Percentiles rank a stretch among this genome's conserved stretches.
phyloP scores from a whole-genome alignment of 352 stramenopile genomes.

The Phytophthora macrochlamydospora region DNA sequence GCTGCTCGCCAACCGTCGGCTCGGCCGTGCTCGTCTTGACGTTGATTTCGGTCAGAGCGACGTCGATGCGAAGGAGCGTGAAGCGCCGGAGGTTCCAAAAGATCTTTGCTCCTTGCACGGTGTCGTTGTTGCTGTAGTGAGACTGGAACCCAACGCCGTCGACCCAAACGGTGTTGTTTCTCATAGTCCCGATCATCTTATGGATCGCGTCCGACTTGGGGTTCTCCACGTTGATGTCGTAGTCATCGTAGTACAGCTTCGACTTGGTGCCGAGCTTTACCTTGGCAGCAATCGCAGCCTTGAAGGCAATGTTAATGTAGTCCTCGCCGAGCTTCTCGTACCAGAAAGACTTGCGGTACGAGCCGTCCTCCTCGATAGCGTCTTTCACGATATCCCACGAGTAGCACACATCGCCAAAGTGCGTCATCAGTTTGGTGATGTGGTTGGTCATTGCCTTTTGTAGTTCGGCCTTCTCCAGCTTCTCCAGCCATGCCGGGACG shows the following conservation, averaged over 20 bases:
- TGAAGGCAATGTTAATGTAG: conserved; percentile 35
- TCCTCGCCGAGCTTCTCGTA: conserved; percentile 42
- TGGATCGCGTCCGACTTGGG: conserved; percentile 38
- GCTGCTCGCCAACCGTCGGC: conserved; percentile 28
- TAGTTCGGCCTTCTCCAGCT: conserved; percentile 32
- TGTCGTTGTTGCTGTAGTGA: conserved; percentile 32
- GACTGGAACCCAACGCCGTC: conserved; percentile 38
- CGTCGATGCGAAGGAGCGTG: conserved; percentile 25
- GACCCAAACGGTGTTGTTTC: conserved; percentile 25
- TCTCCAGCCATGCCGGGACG: conserved; percentile 38
- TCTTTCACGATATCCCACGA: conserved; percentile 36
- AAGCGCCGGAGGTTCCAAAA: conserved; percentile 37
- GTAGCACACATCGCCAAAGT: conserved; percentile 36
- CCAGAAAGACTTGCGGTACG: conserved; percentile 41
- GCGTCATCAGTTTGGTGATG: conserved; percentile 40
- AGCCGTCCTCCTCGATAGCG: conserved; percentile 30
- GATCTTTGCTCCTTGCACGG: conserved; percentile 21
- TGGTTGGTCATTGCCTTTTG: conserved; percentile 35
- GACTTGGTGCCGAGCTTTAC: conserved; percentile 20
- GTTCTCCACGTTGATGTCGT: conserved; percentile 34
- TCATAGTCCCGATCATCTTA: conserved; percentile 24
- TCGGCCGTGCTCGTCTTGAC: conserved; percentile 30
- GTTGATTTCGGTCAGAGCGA: conserved; percentile 38
- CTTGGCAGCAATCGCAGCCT: conserved; percentile 38
- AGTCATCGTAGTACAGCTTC: conserved; percentile 34